A percentile compares a stretch with the other conserved stretches of the same genome.
These are phyloP conservation scores for Chytridium lagenaria DNA, from an alignment of 371 early-diverging fungal genomes.

Conservation along the genomic window DNA sequence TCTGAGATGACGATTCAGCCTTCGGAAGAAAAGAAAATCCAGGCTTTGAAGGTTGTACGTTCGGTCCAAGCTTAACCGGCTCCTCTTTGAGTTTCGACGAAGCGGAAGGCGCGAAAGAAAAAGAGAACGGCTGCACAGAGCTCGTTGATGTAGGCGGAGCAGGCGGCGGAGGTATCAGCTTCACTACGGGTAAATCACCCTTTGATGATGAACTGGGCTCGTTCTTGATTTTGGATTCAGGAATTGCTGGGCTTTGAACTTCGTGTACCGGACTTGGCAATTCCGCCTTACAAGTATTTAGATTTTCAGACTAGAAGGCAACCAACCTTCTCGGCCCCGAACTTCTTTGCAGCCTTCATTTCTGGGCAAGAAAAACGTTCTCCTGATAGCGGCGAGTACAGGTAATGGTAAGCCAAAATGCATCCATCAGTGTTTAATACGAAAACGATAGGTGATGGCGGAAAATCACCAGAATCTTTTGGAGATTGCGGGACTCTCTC, in stretches of 20 bases:
- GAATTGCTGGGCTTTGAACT: background rate
- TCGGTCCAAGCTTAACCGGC: too few relatives aligned
- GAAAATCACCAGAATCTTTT: conserved; percentile 26
- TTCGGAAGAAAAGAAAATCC: too few relatives aligned
- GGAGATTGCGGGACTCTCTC: conserved; percentile 25
- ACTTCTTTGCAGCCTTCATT: conserved; percentile 1
- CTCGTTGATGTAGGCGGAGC: too few relatives aligned
- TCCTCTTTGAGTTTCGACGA: too few relatives aligned
- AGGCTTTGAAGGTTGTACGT: too few relatives aligned
- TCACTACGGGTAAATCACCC: background rate
- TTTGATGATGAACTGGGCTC: background rate
- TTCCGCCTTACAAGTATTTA: background rate
- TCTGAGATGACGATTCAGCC: too few relatives aligned
- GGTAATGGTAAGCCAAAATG: conserved; percentile 41
- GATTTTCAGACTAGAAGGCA: background rate
- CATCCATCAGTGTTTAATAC: conserved; percentile 39
- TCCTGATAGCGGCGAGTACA: conserved; percentile 19
- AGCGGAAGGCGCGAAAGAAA: too few relatives aligned
- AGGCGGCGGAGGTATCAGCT: too few relatives aligned
- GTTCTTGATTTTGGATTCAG: background rate
- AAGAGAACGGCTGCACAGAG: too few relatives aligned
- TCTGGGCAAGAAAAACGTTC: background rate
- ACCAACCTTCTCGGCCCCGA: background rate
- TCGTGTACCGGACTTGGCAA: background rate
- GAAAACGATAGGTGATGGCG: conserved; percentile 45